Evolutionary conservation across 208 protist species (phyloP), one percentile per base, ranked within the genome.

Genomic region (Sergeia podlipaevii): DNA sequence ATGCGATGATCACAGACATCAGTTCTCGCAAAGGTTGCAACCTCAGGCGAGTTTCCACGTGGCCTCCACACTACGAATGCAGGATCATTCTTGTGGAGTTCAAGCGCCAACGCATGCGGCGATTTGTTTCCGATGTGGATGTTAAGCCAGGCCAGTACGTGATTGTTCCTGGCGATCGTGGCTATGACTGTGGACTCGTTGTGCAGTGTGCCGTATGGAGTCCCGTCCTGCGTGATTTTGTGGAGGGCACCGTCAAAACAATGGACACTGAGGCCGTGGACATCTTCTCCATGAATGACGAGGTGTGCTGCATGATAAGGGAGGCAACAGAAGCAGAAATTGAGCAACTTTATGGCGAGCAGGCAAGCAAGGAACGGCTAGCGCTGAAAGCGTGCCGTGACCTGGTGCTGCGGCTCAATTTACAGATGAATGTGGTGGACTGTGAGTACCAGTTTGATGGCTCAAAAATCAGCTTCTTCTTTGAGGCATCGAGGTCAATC

Each of bases 401-500:
- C 21, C 57, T 85, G 41, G 76, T 79, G 8, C 26, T 18, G 23
- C 59, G 63, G 2, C 64, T 85, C 4, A 23, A 60, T 11, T 72
- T 96, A 8, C 60, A 63, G 2, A 92, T 93, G 81, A 67, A 84
- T 36, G 66, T 96, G 18, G 51, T 87, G 10, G 86, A 93, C 54
- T 89, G 80, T 57, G 89, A 96, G 70, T 90, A 90, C 46, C 89
- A 94, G 60, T 93, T 87, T 47, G 89, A 96, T 51, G 71, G 85
- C 5, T 85, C 83, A n/a, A 92, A 92, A 67, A 77, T 94, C 59
- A 96, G 67, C 38, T 94, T 96, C 56, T 96, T 84, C 47, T 94
- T 91, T 44, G 72, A 88, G 1, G 67, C 89, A 4, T 39, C 58
- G 2, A 58, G 64, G 18, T 51, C 67, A 6, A 79, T 92, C 24